phyloP scores from a whole-genome alignment of 2,329 filamentous ascomycete species.

The Tolypocladium paradoxum region DNA sequence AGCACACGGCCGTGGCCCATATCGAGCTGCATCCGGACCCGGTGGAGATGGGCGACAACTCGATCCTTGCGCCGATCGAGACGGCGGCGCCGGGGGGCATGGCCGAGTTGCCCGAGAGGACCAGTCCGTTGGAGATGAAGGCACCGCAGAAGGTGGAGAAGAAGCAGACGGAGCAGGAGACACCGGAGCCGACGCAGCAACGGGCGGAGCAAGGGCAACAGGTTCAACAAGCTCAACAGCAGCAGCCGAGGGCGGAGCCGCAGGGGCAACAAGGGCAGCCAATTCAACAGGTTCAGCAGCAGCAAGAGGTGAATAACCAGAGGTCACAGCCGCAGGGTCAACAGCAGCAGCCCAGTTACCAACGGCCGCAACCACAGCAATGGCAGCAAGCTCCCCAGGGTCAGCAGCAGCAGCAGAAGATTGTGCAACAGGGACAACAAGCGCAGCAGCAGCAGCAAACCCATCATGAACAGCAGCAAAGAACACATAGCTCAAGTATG shows the following conservation, averaged over 20 bases:
- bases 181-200: neutral
- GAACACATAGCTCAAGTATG: too few relatives aligned
- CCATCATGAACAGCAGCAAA: neutral
- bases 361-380: neutral
- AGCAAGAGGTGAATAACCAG: too few relatives aligned
- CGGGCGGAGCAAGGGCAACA: slow-evolving; percentile 2
- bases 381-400: neutral
- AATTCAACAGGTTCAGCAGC: neutral
- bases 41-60: slow-evolving; percentile 32
- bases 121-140: slow-evolving; percentile 17
- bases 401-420: neutral
- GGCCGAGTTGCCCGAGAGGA: slow-evolving; percentile 28
- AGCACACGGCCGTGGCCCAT: slow-evolving; percentile 26
- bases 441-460: slow-evolving; percentile 1
- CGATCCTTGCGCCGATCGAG: slow-evolving; percentile 25
- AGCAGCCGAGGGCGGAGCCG: neutral
- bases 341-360: neutral
- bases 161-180: neutral
- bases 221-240: slow-evolving; percentile 1
- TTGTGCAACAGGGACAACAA: neutral
- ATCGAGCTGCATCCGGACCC: slow-evolving; percentile 33
- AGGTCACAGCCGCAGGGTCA: neutral
- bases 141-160: slow-evolving; percentile 2
- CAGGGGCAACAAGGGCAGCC: slow-evolving; percentile 2
- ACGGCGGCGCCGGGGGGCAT: slow-evolving; percentile 13